Conservation (phyloP, 208 protist genomes). For the Crithidia bombi region DNA sequence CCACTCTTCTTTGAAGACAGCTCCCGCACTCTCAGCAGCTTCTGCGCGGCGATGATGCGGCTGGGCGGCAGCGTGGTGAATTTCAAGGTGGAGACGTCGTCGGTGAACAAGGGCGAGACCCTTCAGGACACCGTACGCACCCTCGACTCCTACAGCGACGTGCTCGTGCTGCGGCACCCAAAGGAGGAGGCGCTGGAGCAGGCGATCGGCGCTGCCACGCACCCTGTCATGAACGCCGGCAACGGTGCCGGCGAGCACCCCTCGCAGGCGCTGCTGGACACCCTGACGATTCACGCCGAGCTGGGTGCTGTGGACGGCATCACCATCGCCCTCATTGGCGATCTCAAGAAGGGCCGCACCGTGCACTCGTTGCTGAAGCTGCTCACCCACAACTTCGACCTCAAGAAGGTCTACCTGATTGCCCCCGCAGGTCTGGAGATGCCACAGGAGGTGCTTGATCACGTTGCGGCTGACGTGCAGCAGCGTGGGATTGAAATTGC, state of each 20-base stretch:
- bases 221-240: conserved; percentile 97
- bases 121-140: conserved; percentile 87
- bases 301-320: conserved; percentile 90
- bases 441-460: conserved; percentile 80
- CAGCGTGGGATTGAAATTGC: conserved; percentile 52
- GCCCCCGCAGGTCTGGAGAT: conserved; percentile 90
- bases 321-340: conserved; percentile 95
- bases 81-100: conserved; percentile 82
- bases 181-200: conserved; percentile 78
- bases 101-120: conserved; percentile 87
- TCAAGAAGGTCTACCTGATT: conserved; percentile 90
- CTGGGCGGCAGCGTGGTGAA: conserved; percentile 84
- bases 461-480: conserved; percentile 49
- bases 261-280: conserved; percentile 98
- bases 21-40: conserved; percentile 78
- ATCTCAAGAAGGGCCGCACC: conserved; percentile 98
- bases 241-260: conserved; percentile 98
- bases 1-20: conserved; percentile 90
- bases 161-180: conserved; percentile 96
- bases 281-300: conserved; percentile 96
- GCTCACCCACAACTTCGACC: conserved; percentile 85
- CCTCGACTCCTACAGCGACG: conserved; percentile 93
- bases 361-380: conserved; percentile 96
- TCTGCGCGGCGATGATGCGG: conserved; percentile 84
- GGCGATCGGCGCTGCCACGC: conserved; percentile 56